phyloP scores from a whole-genome alignment of 2,329 filamentous ascomycete species.

The Calycina herbarum region DNA sequence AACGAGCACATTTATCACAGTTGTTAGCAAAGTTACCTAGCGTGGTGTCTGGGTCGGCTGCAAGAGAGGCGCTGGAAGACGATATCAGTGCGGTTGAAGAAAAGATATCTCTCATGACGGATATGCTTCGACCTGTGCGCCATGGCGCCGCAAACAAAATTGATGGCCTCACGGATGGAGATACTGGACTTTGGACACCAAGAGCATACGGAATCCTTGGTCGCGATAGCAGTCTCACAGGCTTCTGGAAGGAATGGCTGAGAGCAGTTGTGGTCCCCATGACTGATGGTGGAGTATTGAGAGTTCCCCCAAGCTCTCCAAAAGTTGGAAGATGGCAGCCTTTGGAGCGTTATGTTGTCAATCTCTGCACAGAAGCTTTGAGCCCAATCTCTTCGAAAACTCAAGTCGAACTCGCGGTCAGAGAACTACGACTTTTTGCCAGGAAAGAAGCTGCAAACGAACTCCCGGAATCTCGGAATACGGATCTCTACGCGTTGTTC shows the following conservation, averaged over 20 bases:
- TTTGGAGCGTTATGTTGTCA: slow-evolving; percentile 93
- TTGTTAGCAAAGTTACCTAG: slow-evolving; percentile 80
- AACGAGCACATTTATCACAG: slow-evolving; percentile 87
- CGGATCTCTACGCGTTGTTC: slow-evolving; percentile 91
- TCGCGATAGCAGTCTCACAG: slow-evolving; percentile 76
- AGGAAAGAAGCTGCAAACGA: slow-evolving; percentile 92
- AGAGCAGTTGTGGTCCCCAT: slow-evolving; percentile 92
- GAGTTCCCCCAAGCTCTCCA: slow-evolving; percentile 85
- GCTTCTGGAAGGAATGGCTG: slow-evolving; percentile 99
- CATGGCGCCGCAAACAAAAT: slow-evolving; percentile 97
- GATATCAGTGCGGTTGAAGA: slow-evolving; percentile 95
- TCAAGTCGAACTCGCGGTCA: slow-evolving; percentile 87
- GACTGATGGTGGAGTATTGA: slow-evolving; percentile 80
- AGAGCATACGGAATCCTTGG: slow-evolving; percentile 91
- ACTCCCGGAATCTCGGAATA: slow-evolving; percentile 85
- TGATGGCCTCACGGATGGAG: slow-evolving; percentile 90
- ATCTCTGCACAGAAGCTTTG: slow-evolving; percentile 92
- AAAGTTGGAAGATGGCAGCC: slow-evolving; percentile 94
- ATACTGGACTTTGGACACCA: slow-evolving; percentile 94
- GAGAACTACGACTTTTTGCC: slow-evolving; percentile 88
- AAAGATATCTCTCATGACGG: slow-evolving; percentile 95
- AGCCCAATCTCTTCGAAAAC: slow-evolving; percentile 92
- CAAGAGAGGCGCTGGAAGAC: slow-evolving; percentile 83
- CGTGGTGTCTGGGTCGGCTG: slow-evolving; percentile 75
- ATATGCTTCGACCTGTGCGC: slow-evolving; percentile 86